Evolutionary conservation across 2,329 filamentous ascomycete species (phyloP).

Genomic region (Paecilomyces sp.): DNA sequence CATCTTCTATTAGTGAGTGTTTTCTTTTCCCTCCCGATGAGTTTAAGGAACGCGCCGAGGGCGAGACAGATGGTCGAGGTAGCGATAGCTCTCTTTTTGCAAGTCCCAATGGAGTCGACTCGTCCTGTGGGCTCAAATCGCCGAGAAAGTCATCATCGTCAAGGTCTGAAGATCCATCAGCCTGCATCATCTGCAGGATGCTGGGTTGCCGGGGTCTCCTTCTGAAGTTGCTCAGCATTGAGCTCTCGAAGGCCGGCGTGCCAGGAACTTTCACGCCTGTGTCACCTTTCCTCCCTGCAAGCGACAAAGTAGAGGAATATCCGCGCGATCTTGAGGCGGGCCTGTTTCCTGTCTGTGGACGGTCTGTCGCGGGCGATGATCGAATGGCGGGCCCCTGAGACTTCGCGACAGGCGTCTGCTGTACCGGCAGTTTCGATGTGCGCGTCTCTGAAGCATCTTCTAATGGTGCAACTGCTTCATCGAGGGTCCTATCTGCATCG

Average conservation of each 20-base stretch:
- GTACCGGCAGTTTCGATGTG: slow-evolving; percentile 14
- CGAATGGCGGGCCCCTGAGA: slow-evolving; percentile 26
- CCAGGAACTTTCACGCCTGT: slow-evolving; percentile 26
- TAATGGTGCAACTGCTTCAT: background rate
- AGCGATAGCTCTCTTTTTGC: slow-evolving; percentile 25
- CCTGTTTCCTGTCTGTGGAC: slow-evolving; percentile 24
- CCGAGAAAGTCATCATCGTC: slow-evolving; percentile 36
- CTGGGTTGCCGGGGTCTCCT: slow-evolving; percentile 37
- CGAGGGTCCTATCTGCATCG: background rate
- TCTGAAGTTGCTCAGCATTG: slow-evolving; percentile 38
- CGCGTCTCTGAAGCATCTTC: slow-evolving; percentile 4
- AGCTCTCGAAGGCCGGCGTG: slow-evolving; percentile 36
- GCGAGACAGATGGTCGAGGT: slow-evolving; percentile 13
- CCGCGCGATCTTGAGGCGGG: slow-evolving; percentile 30
- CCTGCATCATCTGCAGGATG: slow-evolving; percentile 38
- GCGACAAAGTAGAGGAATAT: slow-evolving; percentile 32
- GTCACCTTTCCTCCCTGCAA: slow-evolving; percentile 31
- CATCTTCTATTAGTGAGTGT: slow-evolving; percentile 17
- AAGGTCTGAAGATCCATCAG: slow-evolving; percentile 29
- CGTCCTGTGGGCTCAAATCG: slow-evolving; percentile 36
- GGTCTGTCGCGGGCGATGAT: slow-evolving; percentile 27
- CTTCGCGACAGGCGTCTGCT: slow-evolving; percentile 24
- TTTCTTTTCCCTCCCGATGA: slow-evolving; percentile 30
- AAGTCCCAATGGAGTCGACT: slow-evolving; percentile 37
- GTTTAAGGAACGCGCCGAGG: slow-evolving; percentile 17